Conservation (phyloP, 768 basidiomycete species). For the Cantharellus cinnabarinus region DNA sequence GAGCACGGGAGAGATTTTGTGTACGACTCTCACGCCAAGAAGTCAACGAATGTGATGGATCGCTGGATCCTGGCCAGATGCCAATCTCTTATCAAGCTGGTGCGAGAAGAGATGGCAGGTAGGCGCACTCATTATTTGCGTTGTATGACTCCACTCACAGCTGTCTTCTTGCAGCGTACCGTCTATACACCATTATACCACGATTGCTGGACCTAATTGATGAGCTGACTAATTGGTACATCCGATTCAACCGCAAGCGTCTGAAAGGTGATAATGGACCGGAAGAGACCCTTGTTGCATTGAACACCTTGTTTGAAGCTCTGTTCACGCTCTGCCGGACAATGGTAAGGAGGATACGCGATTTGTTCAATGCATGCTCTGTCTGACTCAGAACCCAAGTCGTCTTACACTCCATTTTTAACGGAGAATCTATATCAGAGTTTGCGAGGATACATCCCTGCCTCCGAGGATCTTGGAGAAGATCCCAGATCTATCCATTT, state of each 20-base stretch:
- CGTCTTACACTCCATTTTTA: constrained; percentile 94
- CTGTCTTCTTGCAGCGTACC: constrained; percentile 33
- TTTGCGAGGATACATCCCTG: constrained; percentile 66
- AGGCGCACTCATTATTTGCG: constrained; percentile 8
- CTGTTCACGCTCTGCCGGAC: constrained; percentile 86
- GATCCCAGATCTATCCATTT: constrained; percentile 93
- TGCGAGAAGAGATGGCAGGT: constrained; percentile 85
- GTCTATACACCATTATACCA: constrained; percentile 95
- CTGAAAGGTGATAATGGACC: constrained; percentile 87
- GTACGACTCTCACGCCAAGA: constrained; percentile 70
- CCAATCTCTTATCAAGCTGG: constrained; percentile 83
- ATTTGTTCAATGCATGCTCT: not conserved
- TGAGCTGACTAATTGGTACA: constrained; percentile 98
- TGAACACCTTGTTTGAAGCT: constrained; percentile 93
- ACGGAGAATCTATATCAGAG: constrained; percentile 94
- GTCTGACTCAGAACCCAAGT: constrained; percentile 25
- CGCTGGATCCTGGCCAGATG: constrained; percentile 97
- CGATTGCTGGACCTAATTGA: constrained; percentile 79
- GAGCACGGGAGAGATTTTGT: constrained; percentile 52
- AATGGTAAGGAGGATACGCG: constrained; percentile 41
- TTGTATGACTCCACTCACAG: not conserved
- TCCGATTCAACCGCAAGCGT: constrained; percentile 90
- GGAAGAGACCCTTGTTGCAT: constrained; percentile 67
- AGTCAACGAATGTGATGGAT: constrained; percentile 91
- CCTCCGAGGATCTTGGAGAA: constrained; percentile 35